These are phyloP conservation scores for Starmerella ratchasimensis DNA, from an alignment of 805 yeast genomes.

Conservation along the genomic window DNA sequence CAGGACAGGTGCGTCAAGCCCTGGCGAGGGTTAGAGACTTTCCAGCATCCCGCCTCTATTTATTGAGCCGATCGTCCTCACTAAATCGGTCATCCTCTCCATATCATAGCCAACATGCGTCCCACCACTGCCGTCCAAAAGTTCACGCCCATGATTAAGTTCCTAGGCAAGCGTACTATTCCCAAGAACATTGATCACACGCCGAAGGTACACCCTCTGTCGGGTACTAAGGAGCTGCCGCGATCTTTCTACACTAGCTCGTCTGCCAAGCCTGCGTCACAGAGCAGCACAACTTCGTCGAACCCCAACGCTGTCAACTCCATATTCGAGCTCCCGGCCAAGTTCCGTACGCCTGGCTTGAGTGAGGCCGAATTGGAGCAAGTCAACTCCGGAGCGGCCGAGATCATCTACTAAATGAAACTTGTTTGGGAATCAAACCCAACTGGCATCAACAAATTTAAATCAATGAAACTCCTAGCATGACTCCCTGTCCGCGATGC, in stretches of 20 bases:
- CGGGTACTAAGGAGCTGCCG: constrained; percentile 30
- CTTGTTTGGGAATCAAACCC: too few relatives aligned
- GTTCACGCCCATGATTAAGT: constrained; percentile 49
- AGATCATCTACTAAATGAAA: constrained; percentile 34
- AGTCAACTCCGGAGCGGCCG: constrained; percentile 77
- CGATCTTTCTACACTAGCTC: constrained; percentile 22
- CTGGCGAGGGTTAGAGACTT: too few relatives aligned
- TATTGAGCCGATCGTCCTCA: too few relatives aligned
- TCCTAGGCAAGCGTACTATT: constrained; percentile 59
- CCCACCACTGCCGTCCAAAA: constrained; percentile 7
- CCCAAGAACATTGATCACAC: constrained; percentile 30
- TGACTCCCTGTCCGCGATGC: too few relatives aligned
- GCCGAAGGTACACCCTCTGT: constrained; percentile 30
- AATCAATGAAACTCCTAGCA: too few relatives aligned
- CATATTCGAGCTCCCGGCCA: constrained; percentile 52
- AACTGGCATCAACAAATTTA: too few relatives aligned
- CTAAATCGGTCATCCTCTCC: too few relatives aligned
- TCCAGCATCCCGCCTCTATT: too few relatives aligned
- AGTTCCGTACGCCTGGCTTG: constrained; percentile 55
- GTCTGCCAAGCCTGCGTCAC: constrained; percentile 16
- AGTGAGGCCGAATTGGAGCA: constrained; percentile 61
- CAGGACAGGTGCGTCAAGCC: too few relatives aligned
- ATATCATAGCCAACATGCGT: constrained; percentile 4
- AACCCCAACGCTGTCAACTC: constrained; percentile 29
- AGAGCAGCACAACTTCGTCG: constrained; percentile 10